Base-by-base conservation (phyloP, 129 eudicot genomes). In the Tagetes erecta region DNA sequence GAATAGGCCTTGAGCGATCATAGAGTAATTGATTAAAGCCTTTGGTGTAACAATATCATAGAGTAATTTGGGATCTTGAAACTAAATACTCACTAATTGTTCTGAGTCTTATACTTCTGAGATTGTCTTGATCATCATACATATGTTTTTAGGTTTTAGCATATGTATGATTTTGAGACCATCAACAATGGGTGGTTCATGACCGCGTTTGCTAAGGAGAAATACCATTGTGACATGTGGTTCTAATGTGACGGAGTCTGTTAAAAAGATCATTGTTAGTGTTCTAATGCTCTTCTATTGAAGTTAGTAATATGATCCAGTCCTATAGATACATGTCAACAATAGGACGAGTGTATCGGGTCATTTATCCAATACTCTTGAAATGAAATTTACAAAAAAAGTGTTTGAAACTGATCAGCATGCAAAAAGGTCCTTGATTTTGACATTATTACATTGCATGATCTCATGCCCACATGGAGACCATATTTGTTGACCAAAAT, bases 391-490 rank as follows among this genome's bases (percentile, higher is more conserved):
- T 53, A 53, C 5, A 53, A 9, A n/a, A 53, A 53, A 53, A 1
- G 51, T 20, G 27, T 20, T 20, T 20, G 27, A 20, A 20, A 20
- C 27, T 20, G 27, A 20, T 20, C 0, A 20, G 27, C 27, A 20
- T 57, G 60, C 40, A 35, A 56, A 35, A 44, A 40, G 47, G 44
- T 37, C 65, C 47, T 38, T 47, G 38, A 27, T 78, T 65, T 70
- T 69, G 76, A 31, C 55, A 78, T 35, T 44, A 70, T 8, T 69
- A 41, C 72, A 62, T 8, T 7, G 4, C 68, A 33, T 55, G 46
- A 67, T 44, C 13, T 49, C 77, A 78, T 39, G 11, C 40, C 36
- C 53, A 78, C 76, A 70, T 70, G 71, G 46, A 37, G 66, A 62
- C 45, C 37, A 47, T 70, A 10, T 67, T 4, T 53, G 3, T 50